Evolutionary conservation across 2,329 filamentous ascomycete species (phyloP).

Genomic region (Penicillium sp.): DNA sequence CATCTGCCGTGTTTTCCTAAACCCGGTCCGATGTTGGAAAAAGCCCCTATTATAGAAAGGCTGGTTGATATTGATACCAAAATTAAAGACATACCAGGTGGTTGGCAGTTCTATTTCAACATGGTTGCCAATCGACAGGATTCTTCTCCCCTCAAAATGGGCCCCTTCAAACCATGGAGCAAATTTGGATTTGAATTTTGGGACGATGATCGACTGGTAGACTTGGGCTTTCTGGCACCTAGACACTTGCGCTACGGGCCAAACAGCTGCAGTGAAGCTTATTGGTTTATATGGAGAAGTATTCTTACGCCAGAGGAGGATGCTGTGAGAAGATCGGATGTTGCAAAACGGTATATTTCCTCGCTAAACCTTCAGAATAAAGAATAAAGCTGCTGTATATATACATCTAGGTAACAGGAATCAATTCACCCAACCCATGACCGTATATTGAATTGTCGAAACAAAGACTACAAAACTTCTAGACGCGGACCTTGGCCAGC

Average conservation of each 20-base stretch:
- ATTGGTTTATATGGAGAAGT: constrained; percentile 1
- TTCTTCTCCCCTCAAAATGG: background rate
- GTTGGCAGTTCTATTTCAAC: background rate
- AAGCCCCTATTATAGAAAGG: background rate
- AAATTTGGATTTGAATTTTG: constrained; percentile 4
- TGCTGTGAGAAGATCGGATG: background rate
- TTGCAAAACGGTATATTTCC: too few relatives aligned
- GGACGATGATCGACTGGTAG: background rate
- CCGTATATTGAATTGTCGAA: too few relatives aligned
- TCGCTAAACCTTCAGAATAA: background rate
- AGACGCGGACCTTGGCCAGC: too few relatives aligned
- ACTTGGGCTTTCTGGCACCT: background rate
- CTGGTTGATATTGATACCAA: background rate
- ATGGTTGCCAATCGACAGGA: background rate
- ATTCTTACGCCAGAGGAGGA: constrained; percentile 9
- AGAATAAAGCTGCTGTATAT: background rate
- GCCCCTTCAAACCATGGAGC: constrained; percentile 3
- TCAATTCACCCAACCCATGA: too few relatives aligned
- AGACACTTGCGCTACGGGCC: background rate
- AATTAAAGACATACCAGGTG: background rate
- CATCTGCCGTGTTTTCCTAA: background rate
- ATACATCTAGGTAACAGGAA: too few relatives aligned
- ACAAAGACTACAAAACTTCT: too few relatives aligned
- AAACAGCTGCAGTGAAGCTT: background rate
- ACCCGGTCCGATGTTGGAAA: background rate